Percentiles rank a stretch among this genome's conserved stretches.
Evolutionary conservation across 768 basidiomycete species (phyloP).

Genomic region (Collybia mongolica): DNA sequence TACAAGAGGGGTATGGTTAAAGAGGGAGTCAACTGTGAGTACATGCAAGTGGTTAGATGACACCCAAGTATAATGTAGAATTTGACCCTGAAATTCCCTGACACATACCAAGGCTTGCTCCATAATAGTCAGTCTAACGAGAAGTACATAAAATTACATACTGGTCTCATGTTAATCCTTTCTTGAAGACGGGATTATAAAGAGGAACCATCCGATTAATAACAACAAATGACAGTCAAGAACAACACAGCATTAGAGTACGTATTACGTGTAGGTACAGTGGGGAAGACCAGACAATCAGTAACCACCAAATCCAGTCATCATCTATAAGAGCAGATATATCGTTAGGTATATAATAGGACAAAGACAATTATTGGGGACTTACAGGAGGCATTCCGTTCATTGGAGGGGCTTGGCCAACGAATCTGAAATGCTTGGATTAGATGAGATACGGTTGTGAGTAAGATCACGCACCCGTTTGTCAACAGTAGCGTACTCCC

Average conservation of each 20-base stretch:
- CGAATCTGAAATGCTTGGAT: conserved; percentile 40
- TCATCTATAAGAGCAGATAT: conserved; percentile 33
- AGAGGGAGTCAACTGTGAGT: too few species aligned
- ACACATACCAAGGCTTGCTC: too few species aligned
- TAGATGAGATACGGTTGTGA: not conserved
- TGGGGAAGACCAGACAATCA: conserved; percentile 19
- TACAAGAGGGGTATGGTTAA: too few species aligned
- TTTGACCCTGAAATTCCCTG: too few species aligned
- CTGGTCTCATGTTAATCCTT: too few species aligned
- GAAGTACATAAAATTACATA: too few species aligned
- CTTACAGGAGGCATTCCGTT: conserved; percentile 72
- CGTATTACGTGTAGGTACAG: conserved; percentile 25
- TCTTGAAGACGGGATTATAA: too few species aligned
- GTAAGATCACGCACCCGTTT: conserved; percentile 56
- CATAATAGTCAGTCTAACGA: too few species aligned
- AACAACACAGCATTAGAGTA: conserved; percentile 25
- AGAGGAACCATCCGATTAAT: conserved; percentile 23
- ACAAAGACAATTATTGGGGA: conserved; percentile 7
- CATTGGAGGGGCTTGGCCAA: conserved; percentile 65
- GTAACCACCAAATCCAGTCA: conserved; percentile 61
- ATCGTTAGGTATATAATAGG: too few species aligned
- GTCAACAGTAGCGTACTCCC: conserved; percentile 65
- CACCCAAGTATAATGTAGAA: too few species aligned
- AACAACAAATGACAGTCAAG: conserved; percentile 3
- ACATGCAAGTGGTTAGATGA: too few species aligned